phyloP scores from a whole-genome alignment of 2,329 filamentous ascomycete genomes.

The Ophiocordyceps australis region DNA sequence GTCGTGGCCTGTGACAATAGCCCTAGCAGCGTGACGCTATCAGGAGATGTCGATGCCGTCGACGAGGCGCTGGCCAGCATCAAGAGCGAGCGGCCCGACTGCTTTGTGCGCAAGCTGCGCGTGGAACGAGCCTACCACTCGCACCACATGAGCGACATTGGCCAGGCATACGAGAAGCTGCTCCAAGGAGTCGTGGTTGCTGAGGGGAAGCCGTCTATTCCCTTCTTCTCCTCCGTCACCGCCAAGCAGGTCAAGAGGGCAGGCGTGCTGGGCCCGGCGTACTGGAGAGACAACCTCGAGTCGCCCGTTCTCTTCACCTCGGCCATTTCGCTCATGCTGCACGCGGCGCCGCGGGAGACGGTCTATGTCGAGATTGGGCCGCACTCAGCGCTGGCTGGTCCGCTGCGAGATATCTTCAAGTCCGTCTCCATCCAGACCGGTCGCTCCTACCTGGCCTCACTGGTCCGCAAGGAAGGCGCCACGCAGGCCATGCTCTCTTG shows the following conservation, averaged over 20 bases:
- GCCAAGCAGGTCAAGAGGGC: background rate
- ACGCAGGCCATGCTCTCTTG: constrained; percentile 3
- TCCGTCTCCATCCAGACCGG: constrained; percentile 1
- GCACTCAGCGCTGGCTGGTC: constrained; percentile 8
- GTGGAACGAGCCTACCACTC: constrained; percentile 3
- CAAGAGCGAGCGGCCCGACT: background rate
- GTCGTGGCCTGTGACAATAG: constrained; percentile 19
- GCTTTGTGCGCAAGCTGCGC: constrained; percentile 6
- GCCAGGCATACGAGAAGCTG: constrained; percentile 1
- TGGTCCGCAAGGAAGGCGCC: constrained; percentile 3
- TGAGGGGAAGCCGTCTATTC: constrained; percentile 1
- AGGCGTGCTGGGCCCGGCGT: constrained; percentile 1
- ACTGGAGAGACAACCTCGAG: constrained; percentile 5
- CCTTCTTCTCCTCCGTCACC: constrained; percentile 2
- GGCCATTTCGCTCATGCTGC: constrained; percentile 2
- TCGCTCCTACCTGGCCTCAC: constrained; percentile 4
- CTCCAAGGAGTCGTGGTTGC: background rate
- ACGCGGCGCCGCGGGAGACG: background rate
- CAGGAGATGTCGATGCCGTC: constrained; percentile 8
- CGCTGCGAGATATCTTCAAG: constrained; percentile 7
- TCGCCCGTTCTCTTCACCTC: constrained; percentile 4
- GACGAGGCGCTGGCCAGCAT: background rate
- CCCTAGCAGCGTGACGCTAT: constrained; percentile 20
- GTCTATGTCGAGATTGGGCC: constrained; percentile 7
- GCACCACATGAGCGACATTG: constrained; percentile 1